phyloP scores from a whole-genome alignment of 805 yeast genomes.

The Lipomyces yamadae region DNA sequence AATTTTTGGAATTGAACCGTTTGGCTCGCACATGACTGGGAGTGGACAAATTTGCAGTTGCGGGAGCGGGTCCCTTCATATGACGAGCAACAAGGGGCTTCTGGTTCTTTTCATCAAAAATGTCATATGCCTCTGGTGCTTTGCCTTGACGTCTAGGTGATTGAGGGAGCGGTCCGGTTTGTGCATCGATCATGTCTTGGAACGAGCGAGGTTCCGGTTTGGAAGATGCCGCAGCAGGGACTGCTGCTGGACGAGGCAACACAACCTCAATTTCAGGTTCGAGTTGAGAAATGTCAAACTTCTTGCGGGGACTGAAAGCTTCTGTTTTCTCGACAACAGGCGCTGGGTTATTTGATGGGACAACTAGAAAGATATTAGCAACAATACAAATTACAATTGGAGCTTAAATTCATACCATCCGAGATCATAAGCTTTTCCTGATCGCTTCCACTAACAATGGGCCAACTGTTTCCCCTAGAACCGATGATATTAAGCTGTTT shows the following conservation, averaged over 20 bases:
- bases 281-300: conserved; percentile 26
- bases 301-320: conserved; percentile 15
- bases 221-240: conserved; percentile 34
- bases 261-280: conserved; percentile 35
- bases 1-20: conserved; percentile 25
- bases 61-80: conserved; percentile 18
- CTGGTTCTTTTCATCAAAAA: conserved; percentile 16
- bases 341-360: conserved; percentile 21
- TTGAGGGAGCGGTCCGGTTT: conserved; percentile 16
- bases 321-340: not conserved
- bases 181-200: conserved; percentile 31
- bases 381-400: not conserved
- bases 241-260: conserved; percentile 32
- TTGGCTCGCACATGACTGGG: conserved; percentile 32
- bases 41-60: conserved; percentile 6
- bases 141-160: conserved; percentile 27
- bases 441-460: conserved; percentile 39
- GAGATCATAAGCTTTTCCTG: conserved; percentile 30
- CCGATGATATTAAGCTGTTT: conserved; percentile 43
- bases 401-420: conserved; percentile 18
- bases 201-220: conserved; percentile 36
- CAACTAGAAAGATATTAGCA: not conserved
- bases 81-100: conserved; percentile 7
- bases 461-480: conserved; percentile 43
- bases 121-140: conserved; percentile 21